These are phyloP conservation scores for Cladosporium sp. DNA, from an alignment of 2,329 filamentous ascomycete genomes.

Conservation along the genomic window DNA sequence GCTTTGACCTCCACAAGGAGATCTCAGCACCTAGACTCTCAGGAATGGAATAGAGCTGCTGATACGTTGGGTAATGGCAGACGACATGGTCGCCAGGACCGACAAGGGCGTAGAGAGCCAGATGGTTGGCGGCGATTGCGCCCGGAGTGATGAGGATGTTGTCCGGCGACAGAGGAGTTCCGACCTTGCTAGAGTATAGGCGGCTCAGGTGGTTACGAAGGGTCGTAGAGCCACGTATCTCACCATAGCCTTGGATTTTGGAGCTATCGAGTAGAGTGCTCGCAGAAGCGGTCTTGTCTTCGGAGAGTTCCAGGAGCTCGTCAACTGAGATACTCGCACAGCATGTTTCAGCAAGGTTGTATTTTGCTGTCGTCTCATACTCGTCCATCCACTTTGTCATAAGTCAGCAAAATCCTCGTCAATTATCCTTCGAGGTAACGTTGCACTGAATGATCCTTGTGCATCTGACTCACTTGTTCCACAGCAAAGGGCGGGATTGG, in stretches of 20 bases:
- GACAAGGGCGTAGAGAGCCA: constrained; percentile 70
- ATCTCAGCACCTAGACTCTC: constrained; percentile 71
- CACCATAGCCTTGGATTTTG: constrained; percentile 65
- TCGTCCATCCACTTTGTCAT: constrained; percentile 53
- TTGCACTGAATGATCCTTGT: too few relatives aligned
- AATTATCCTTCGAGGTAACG: too few relatives aligned
- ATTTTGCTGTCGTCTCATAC: constrained; percentile 49
- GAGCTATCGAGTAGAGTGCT: constrained; percentile 46
- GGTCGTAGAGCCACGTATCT: constrained; percentile 63
- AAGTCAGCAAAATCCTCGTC: background rate
- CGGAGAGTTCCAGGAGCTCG: constrained; percentile 58
- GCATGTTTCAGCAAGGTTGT: constrained; percentile 78
- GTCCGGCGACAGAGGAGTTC: constrained; percentile 48
- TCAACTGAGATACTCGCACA: constrained; percentile 69
- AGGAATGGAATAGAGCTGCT: constrained; percentile 76
- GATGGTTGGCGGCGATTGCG: constrained; percentile 79
- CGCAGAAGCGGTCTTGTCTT: constrained; percentile 45
- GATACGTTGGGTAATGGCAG: constrained; percentile 82
- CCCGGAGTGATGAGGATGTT: constrained; percentile 74
- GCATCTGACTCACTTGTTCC: constrained; percentile 64
- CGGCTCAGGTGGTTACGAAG: constrained; percentile 62
- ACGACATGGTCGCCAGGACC: constrained; percentile 76
- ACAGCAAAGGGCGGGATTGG: constrained; percentile 56
- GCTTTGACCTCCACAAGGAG: constrained; percentile 67
- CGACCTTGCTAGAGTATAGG: constrained; percentile 57